Percentiles rank a stretch among this genome's conserved stretches.
Conservation (phyloP, 345 rosid species). For the Clausena lansium region DNA sequence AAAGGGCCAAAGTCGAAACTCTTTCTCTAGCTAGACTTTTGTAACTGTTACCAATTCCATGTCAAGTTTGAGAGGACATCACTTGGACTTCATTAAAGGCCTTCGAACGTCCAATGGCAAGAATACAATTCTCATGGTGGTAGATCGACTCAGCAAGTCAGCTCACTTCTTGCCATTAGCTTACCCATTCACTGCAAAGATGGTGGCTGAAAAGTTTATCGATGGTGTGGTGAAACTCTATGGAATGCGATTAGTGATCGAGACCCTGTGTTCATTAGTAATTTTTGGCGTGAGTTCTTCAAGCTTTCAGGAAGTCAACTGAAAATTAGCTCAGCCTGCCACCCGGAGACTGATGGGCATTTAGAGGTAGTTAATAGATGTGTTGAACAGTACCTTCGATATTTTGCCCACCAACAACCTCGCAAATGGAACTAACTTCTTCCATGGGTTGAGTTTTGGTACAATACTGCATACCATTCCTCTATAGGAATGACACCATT, state of each 20-base stretch:
- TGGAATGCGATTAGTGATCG: not conserved
- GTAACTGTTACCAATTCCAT: not conserved
- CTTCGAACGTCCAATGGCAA: not conserved
- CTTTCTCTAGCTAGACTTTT: not conserved
- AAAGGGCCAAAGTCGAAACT: not conserved
- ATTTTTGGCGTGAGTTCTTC: too few species aligned
- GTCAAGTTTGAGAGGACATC: not conserved
- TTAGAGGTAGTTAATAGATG: too few species aligned
- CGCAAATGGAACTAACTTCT: too few species aligned
- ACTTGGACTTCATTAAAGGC: slow-evolving; percentile 4
- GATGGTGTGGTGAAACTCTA: not conserved
- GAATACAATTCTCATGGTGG: not conserved
- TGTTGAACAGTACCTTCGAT: too few species aligned
- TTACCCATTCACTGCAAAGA: not conserved
- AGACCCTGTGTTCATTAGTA: too few species aligned
- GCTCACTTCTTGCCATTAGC: not conserved
- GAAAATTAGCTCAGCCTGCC: too few species aligned
- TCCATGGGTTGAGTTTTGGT: too few species aligned
- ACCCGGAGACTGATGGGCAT: too few species aligned
- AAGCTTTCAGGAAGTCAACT: too few species aligned
- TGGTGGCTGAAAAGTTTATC: not conserved
- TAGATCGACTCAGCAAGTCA: not conserved
- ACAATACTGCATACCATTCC: too few species aligned
- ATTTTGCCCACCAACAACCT: too few species aligned
- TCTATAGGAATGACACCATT: too few species aligned